phyloP scores from a whole-genome alignment of 495 filamentous ascomycete genomes.

The Penicillium odoratum region DNA sequence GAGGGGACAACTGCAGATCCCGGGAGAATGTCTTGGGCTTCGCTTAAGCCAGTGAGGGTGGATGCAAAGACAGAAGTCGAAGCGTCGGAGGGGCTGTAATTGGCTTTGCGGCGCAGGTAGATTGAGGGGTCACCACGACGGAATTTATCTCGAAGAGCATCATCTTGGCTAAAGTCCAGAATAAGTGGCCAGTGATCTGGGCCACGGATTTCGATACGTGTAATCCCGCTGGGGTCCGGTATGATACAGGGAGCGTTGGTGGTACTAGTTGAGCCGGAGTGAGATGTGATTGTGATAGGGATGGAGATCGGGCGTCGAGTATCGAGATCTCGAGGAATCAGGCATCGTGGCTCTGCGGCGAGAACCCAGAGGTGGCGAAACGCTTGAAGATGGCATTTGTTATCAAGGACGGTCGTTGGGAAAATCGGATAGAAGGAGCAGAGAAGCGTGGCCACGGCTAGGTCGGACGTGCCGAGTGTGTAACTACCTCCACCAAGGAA shows the following conservation, averaged over 20 bases:
- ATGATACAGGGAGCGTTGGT: slow-evolving; percentile 75
- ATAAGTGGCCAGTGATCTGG: slow-evolving; percentile 82
- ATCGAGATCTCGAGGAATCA: slow-evolving; percentile 81
- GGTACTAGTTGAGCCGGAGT: slow-evolving; percentile 43
- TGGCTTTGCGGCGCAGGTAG: slow-evolving; percentile 76
- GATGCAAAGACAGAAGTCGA: slow-evolving; percentile 67
- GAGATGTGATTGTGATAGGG: slow-evolving; percentile 61
- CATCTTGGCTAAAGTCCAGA: slow-evolving; percentile 71
- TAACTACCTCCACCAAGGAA: slow-evolving; percentile 91
- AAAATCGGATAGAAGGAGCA: slow-evolving; percentile 95
- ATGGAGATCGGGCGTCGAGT: slow-evolving; percentile 75
- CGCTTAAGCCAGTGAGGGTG: slow-evolving; percentile 55
- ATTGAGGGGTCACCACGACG: slow-evolving; percentile 67
- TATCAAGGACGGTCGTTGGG: slow-evolving; percentile 84
- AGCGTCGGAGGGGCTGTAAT: slow-evolving; percentile 59
- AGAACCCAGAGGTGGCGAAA: slow-evolving; percentile 98
- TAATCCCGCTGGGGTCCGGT: slow-evolving; percentile 71
- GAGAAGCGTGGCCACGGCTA: slow-evolving; percentile 81
- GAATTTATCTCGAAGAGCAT: slow-evolving; percentile 67
- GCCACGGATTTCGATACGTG: slow-evolving; percentile 63
- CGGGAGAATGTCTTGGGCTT: slow-evolving; percentile 42
- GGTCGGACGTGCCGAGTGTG: slow-evolving; percentile 86
- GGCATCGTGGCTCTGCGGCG: slow-evolving; percentile 84
- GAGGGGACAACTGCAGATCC: slow-evolving; percentile 18
- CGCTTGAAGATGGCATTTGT: slow-evolving; percentile 90